Evolutionary conservation across 176 grass and related monocot genomes (phyloP).

Genomic region (Ampelocalamus luodianensis): DNA sequence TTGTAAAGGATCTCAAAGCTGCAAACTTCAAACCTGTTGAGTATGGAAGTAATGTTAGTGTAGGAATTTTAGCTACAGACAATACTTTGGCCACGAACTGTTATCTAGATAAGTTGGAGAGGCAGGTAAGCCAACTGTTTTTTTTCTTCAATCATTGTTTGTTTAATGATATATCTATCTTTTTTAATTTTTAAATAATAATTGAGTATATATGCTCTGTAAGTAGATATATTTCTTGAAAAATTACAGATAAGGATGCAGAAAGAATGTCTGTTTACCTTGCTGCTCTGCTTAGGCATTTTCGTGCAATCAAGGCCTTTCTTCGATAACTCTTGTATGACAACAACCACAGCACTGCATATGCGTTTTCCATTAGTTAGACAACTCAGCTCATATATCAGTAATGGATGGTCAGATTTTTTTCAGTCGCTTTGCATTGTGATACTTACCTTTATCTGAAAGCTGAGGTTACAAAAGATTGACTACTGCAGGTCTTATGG

Average conservation of each 20-base stretch:
- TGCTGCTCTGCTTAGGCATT: background rate
- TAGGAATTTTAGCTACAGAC: slow-evolving; percentile 66
- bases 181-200: background rate
- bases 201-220: background rate
- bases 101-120: slow-evolving; percentile 67
- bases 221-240: background rate
- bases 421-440: slow-evolving; percentile 18
- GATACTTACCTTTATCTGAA: slow-evolving; percentile 40
- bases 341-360: slow-evolving; percentile 9
- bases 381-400: slow-evolving; percentile 36
- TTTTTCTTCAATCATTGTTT: background rate
- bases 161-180: background rate
- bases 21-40: slow-evolving; percentile 73
- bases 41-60: slow-evolving; percentile 69
- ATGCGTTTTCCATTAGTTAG: background rate
- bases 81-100: slow-evolving; percentile 17
- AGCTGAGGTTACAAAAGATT: slow-evolving; percentile 36
- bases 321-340: slow-evolving; percentile 1
- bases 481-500: slow-evolving; percentile 19
- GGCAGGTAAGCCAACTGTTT: slow-evolving; percentile 51
- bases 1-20: slow-evolving; percentile 60
- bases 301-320: slow-evolving; percentile 14
- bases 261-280: background rate
- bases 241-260: background rate
- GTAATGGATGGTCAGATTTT: slow-evolving; percentile 30